Conservation (phyloP, 164 flowering plant species). For the Chloranthus sessilifolius region DNA sequence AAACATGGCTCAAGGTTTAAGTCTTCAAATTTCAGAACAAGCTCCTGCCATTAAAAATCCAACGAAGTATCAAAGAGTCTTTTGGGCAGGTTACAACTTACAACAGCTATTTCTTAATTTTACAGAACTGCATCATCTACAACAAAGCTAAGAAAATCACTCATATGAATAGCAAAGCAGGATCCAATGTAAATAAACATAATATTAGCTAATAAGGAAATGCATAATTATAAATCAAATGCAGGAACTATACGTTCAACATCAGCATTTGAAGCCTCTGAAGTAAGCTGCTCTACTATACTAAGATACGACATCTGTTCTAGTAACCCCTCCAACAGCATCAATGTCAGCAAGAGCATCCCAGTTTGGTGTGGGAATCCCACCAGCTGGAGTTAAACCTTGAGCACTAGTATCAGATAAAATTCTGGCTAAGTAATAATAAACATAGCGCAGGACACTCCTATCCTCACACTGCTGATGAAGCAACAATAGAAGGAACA, state of each 20-base stretch:
- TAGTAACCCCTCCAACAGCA: constrained; percentile 95
- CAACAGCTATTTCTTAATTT: too few species aligned
- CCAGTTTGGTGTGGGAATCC: constrained; percentile 99
- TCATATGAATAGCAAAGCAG: too few species aligned
- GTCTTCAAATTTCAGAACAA: too few species aligned
- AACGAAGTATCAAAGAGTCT: too few species aligned
- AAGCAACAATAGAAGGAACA: constrained; percentile 54
- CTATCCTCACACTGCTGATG: constrained; percentile 94
- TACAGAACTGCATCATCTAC: too few species aligned
- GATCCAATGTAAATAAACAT: not conserved
- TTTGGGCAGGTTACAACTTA: too few species aligned
- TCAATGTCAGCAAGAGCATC: constrained; percentile 99
- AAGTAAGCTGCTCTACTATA: constrained; percentile 67
- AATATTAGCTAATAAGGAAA: not conserved
- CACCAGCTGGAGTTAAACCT: constrained; percentile 87
- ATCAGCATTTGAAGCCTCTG: constrained; percentile 71
- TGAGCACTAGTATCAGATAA: constrained; percentile 84
- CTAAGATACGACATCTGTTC: constrained; percentile 99
- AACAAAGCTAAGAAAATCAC: too few species aligned
- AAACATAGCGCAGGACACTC: constrained; percentile 83
- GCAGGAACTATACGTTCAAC: constrained; percentile 54
- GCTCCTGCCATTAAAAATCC: too few species aligned
- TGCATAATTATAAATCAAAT: constrained; percentile 3
- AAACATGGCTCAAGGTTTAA: too few species aligned
- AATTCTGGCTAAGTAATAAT: constrained; percentile 91